Evolutionary conservation across 1,284 basidiomycete genomes (phyloP).

Genomic region (Fomitiporia mediterranea): DNA sequence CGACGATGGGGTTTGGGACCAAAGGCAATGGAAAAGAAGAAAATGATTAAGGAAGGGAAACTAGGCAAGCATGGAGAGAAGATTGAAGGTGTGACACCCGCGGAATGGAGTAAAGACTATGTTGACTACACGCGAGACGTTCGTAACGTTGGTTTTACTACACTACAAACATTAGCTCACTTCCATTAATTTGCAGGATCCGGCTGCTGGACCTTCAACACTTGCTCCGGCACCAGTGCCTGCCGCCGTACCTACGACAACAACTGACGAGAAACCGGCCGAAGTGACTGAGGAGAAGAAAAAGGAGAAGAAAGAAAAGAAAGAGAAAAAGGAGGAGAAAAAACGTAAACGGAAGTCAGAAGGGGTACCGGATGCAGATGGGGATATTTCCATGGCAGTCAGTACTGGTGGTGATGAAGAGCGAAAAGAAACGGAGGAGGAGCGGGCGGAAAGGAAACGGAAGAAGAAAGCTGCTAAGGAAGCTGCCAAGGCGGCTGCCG

Average conservation of each 20-base stretch:
- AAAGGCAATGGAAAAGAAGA: constrained; percentile 96
- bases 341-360: constrained; percentile 74
- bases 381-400: constrained; percentile 40
- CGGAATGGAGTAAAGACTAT: constrained; percentile 90
- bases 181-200: constrained; percentile 32
- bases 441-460: constrained; percentile 34
- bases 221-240: constrained; percentile 25
- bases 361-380: constrained; percentile 36
- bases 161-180: constrained; percentile 12
- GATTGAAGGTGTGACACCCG: constrained; percentile 86
- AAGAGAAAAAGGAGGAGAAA: constrained; percentile 54
- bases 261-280: constrained; percentile 30
- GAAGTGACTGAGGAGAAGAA: constrained; percentile 32
- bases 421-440: constrained; percentile 43
- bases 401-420: constrained; percentile 31
- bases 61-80: constrained; percentile 95
- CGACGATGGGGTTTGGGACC: constrained; percentile 98
- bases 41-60: constrained; percentile 93
- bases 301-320: constrained; percentile 39
- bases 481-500: constrained; percentile 43
- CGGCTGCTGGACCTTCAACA: constrained; percentile 41
- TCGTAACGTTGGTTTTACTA: constrained; percentile 15
- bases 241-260: constrained; percentile 27
- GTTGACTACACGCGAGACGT: constrained; percentile 82
- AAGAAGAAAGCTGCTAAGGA: constrained; percentile 50